phyloP scores from a whole-genome alignment of 2,329 filamentous ascomycete species.

The Pyrenophora seminiperda region DNA sequence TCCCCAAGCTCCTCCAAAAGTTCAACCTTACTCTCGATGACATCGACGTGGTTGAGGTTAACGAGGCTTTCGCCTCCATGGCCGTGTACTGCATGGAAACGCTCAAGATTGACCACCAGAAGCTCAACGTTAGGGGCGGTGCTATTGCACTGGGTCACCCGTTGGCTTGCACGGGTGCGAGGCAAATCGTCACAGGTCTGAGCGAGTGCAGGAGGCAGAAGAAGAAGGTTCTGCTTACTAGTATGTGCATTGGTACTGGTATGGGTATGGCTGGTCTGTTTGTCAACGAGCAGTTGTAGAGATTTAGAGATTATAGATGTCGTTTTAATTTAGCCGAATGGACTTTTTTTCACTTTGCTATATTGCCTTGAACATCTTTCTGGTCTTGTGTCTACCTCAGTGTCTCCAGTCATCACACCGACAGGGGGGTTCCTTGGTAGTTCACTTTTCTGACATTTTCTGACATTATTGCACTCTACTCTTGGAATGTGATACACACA shows the following conservation, averaged over 20 bases:
- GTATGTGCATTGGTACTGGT: slow-evolving; percentile 79
- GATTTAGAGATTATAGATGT: background rate
- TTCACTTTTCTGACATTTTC: too few species aligned
- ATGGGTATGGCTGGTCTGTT: slow-evolving; percentile 71
- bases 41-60: slow-evolving; percentile 89
- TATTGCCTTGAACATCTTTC: too few species aligned
- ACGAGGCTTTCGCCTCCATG: slow-evolving; percentile 98
- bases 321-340: background rate
- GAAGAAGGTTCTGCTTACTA: slow-evolving; percentile 90
- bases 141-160: slow-evolving; percentile 85
- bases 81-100: slow-evolving; percentile 82
- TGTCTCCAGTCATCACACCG: too few species aligned
- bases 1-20: slow-evolving; percentile 81
- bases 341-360: background rate
- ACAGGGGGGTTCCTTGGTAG: too few species aligned
- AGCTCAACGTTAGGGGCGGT: slow-evolving; percentile 81
- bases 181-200: slow-evolving; percentile 87
- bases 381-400: too few species aligned
- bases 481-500: too few species aligned
- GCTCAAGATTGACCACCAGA: slow-evolving; percentile 71
- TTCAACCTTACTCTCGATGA: slow-evolving; percentile 79
- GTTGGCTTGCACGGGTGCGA: slow-evolving; percentile 75
- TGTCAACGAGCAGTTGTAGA: slow-evolving; percentile 64
- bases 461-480: too few species aligned
- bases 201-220: slow-evolving; percentile 82